Base-by-base conservation (phyloP, 2,329 filamentous ascomycete genomes). In the Colletotrichum aenigma region DNA sequence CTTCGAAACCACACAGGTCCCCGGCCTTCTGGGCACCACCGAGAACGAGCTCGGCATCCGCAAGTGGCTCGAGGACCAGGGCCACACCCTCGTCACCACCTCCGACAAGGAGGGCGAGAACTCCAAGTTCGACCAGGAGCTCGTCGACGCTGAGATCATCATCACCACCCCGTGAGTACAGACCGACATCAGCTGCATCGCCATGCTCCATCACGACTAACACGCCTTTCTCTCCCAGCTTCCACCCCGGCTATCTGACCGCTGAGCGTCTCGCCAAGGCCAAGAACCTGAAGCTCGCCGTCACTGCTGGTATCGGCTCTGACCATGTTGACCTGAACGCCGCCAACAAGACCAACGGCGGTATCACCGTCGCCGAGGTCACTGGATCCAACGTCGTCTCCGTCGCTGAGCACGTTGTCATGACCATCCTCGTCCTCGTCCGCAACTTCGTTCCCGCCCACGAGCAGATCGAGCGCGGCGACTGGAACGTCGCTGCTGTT, bases 401-500 rank as follows among this genome's bases (percentile, higher is more conserved):
- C 67, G 97, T 99, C 78, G 97, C 97, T 76, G 97, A 99, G 92
- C 97, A 99, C 89, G 97, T 99, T 81, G 88, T 99, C 88, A 98
- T 99, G 97, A 99, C 97, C 86, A 98, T 98, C 87, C 94, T 99
- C 68, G 87, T 93, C 79, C 94, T 99, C 70, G 94, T 98, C 86
- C 96, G 97, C 89, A 99, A 99, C 94, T 99, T 98, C 84, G 96
- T 98, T 70, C 97, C 97, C 79, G 96, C 97, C 70, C 97, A 98
- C 89, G 96, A 98, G 90, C 93, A 95, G 91, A 94, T 99, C 83
- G 91, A 93, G 86, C 87, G 88, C 75, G 97, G 97, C 78, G 95
- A 98, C 77, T 99, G 97, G 97, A 91, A 99, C 84, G 97, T 99
- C 68, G 97, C 97, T 76, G 96, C 91, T 70, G 96, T 96, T 30